Conservation (phyloP, 2,329 filamentous ascomycete genomes). For the Dissoconium aciculare region DNA sequence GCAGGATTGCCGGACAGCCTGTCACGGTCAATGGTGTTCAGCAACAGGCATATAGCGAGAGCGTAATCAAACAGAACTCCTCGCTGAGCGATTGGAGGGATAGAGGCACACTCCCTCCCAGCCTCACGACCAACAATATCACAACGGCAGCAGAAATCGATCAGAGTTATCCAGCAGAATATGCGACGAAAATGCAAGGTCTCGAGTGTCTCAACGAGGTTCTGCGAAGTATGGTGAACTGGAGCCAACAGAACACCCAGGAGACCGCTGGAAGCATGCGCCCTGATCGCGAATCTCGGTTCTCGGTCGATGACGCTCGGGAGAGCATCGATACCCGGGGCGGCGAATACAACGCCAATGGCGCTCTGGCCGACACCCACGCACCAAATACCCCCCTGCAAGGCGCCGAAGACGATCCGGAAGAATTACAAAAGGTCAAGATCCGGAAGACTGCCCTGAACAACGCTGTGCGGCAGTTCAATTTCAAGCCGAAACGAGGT, state of each 20-base stretch:
- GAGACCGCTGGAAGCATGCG: constrained; percentile 30
- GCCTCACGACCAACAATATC: constrained; percentile 68
- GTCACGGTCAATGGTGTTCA: constrained; percentile 60
- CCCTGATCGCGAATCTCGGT: constrained; percentile 29
- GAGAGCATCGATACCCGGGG: constrained; percentile 60
- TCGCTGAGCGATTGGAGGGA: constrained; percentile 62
- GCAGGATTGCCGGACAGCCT: constrained; percentile 67
- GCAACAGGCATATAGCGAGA: constrained; percentile 77
- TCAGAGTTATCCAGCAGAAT: constrained; percentile 68
- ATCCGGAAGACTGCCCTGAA: constrained; percentile 82
- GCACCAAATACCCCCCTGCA: constrained; percentile 34
- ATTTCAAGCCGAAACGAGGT: constrained; percentile 92
- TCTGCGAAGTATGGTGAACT: constrained; percentile 77
- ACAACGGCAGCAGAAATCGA: constrained; percentile 36
- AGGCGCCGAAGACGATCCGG: constrained; percentile 66
- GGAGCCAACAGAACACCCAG: constrained; percentile 58
- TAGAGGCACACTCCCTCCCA: constrained; percentile 70
- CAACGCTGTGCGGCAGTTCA: constrained; percentile 82
- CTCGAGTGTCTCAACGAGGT: constrained; percentile 81
- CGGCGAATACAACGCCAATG: constrained; percentile 35
- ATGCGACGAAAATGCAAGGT: constrained; percentile 77
- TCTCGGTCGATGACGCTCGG: constrained; percentile 45
- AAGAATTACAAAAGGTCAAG: constrained; percentile 87
- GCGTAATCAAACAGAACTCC: constrained; percentile 39
- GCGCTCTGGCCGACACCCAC: constrained; percentile 7